Percentiles rank a stretch among this genome's conserved stretches.
Evolutionary conservation across 495 filamentous ascomycete genomes (phyloP).

Genomic region (Penicillium lagena): DNA sequence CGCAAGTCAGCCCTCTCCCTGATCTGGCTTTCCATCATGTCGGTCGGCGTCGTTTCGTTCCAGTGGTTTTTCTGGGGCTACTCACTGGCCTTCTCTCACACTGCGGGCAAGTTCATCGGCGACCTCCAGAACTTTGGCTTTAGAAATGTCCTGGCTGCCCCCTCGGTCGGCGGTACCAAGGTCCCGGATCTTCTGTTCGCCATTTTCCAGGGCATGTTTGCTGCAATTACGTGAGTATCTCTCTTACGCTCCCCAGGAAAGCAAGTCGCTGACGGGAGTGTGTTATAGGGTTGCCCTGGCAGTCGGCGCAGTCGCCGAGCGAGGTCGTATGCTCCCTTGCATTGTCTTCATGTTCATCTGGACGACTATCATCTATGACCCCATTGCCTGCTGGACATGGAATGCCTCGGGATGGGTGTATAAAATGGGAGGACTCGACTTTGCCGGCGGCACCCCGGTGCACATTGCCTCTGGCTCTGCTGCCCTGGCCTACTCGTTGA

Average conservation of each 20-base stretch:
- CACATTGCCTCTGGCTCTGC: constrained; percentile 90
- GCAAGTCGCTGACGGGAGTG: background rate
- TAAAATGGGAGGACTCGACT: constrained; percentile 83
- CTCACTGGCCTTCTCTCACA: constrained; percentile 86
- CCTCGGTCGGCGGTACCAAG: constrained; percentile 73
- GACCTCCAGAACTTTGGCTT: constrained; percentile 83
- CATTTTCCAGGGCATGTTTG: constrained; percentile 98
- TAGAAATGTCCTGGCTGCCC: constrained; percentile 68
- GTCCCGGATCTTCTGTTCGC: constrained; percentile 89
- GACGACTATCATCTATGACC: constrained; percentile 90
- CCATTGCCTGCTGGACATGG: constrained; percentile 98
- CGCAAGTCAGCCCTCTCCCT: constrained; percentile 91
- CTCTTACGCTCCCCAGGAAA: background rate
- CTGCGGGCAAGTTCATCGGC: constrained; percentile 76
- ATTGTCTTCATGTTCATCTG: constrained; percentile 97
- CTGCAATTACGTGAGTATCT: constrained; percentile 71
- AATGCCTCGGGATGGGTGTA: constrained; percentile 81
- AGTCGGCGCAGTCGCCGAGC: constrained; percentile 86
- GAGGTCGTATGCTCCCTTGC: constrained; percentile 90
- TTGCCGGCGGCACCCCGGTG: constrained; percentile 92
- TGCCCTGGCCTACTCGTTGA: constrained; percentile 80
- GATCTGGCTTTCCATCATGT: constrained; percentile 96
- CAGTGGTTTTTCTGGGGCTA: constrained; percentile 99
- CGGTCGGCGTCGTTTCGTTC: constrained; percentile 83
- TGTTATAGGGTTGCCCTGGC: constrained; percentile 69